Conservation (phyloP, 2,329 filamentous ascomycete species). For the Monosporascus sp. region DNA sequence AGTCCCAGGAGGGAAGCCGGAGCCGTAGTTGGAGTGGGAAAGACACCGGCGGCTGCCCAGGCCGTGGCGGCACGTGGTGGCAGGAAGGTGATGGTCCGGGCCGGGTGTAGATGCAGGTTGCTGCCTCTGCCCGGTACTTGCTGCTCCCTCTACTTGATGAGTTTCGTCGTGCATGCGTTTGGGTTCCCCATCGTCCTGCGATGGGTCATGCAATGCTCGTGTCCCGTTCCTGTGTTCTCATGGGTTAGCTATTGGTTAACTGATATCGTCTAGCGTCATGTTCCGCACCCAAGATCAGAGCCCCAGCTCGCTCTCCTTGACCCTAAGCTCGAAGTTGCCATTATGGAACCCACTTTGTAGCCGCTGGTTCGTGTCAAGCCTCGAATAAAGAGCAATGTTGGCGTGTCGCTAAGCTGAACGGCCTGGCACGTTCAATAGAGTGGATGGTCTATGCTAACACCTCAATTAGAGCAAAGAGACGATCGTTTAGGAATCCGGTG, state of each 20-base stretch:
- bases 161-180: neutral
- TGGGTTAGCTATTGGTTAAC: neutral
- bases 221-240: neutral
- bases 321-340: neutral
- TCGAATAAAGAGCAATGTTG: neutral
- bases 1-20: neutral
- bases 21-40: neutral
- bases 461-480: neutral
- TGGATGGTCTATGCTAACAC: neutral
- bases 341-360: neutral
- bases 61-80: neutral
- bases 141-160: neutral
- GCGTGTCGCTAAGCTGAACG: neutral
- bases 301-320: neutral
- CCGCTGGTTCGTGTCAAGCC: neutral
- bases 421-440: neutral
- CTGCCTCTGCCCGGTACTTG: neutral
- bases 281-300: neutral
- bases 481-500: neutral
- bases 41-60: neutral
- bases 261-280: neutral
- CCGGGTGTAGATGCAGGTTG: neutral
- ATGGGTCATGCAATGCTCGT: neutral
- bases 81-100: neutral
- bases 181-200: neutral